Percentiles rank a stretch among this genome's conserved stretches.
Evolutionary conservation across 805 yeast species (phyloP).

Genomic region (Wickerhamiella spandovensis): DNA sequence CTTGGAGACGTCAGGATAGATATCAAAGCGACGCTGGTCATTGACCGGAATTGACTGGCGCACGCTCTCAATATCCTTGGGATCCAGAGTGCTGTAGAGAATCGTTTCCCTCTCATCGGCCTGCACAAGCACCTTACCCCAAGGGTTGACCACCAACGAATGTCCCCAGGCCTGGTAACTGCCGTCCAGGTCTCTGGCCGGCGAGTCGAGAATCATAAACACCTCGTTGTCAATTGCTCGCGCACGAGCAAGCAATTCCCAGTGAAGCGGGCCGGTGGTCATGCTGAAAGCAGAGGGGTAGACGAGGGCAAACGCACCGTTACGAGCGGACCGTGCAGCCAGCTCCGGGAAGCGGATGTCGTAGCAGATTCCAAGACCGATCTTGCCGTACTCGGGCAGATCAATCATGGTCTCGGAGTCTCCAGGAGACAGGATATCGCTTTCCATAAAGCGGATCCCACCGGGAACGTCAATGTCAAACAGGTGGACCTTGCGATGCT

Average conservation of each 20-base stretch:
- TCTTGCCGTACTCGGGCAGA: conserved; percentile 47
- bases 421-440: conserved; percentile 64
- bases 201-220: conserved; percentile 60
- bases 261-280: conserved; percentile 86
- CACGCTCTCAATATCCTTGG: conserved; percentile 40
- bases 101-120: conserved; percentile 72
- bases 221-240: conserved; percentile 84
- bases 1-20: conserved; percentile 34
- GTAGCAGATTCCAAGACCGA: conserved; percentile 80
- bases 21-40: conserved; percentile 57
- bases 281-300: conserved; percentile 91
- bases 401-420: conserved; percentile 66
- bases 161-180: conserved; percentile 82
- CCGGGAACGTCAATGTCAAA: conserved; percentile 90
- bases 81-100: conserved; percentile 60
- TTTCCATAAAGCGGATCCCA: conserved; percentile 79
- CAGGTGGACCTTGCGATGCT: conserved; percentile 81
- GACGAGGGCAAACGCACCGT: conserved; percentile 67
- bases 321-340: conserved; percentile 49
- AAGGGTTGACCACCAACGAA: conserved; percentile 73
- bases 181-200: conserved; percentile 68
- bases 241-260: conserved; percentile 67
- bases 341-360: conserved; percentile 74
- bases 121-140: conserved; percentile 68
- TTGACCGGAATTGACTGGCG: conserved; percentile 59